These are phyloP conservation scores for Ocimum tenuiflorum DNA, from an alignment of 257 asterid species.

Conservation along the genomic window DNA sequence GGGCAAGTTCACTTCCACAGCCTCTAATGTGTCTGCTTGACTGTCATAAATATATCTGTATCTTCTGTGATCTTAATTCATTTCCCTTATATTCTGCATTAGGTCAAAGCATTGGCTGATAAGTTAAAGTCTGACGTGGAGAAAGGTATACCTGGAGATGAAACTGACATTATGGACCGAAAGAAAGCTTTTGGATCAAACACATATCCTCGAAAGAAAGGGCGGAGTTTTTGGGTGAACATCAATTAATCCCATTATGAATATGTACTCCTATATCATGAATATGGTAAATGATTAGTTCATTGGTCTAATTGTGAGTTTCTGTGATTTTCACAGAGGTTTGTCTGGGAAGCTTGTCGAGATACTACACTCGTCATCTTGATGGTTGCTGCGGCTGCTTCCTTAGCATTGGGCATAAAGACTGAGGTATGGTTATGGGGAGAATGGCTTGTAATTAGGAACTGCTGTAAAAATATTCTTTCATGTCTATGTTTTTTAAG, in stretches of 20 bases:
- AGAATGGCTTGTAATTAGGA: not conserved
- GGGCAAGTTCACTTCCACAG: conserved; percentile 53
- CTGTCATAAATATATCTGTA: not conserved
- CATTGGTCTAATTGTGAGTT: conserved; percentile 1
- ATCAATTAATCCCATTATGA: not conserved
- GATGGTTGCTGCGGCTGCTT: conserved; percentile 99
- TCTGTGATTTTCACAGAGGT: conserved; percentile 39
- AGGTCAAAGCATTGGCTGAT: conserved; percentile 65
- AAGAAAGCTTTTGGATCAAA: conserved; percentile 80
- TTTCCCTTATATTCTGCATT: conserved; percentile 12
- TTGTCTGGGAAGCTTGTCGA: conserved; percentile 89
- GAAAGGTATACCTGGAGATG: conserved; percentile 71
- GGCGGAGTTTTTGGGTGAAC: conserved; percentile 77
- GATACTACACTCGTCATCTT: conserved; percentile 87
- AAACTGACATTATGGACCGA: conserved; percentile 48
- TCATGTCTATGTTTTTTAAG: not conserved
- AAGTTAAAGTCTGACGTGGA: conserved; percentile 57
- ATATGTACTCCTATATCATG: not conserved
- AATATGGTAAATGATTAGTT: not conserved
- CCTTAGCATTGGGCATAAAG: conserved; percentile 84
- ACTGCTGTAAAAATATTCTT: not conserved
- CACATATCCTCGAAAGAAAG: conserved; percentile 93
- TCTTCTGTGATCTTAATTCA: not conserved
- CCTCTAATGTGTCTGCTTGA: not conserved
- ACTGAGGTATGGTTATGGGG: conserved; percentile 57